Evolutionary conservation across 2,329 filamentous ascomycete species (phyloP).

Genomic region (Zymoseptoria ardabiliae): DNA sequence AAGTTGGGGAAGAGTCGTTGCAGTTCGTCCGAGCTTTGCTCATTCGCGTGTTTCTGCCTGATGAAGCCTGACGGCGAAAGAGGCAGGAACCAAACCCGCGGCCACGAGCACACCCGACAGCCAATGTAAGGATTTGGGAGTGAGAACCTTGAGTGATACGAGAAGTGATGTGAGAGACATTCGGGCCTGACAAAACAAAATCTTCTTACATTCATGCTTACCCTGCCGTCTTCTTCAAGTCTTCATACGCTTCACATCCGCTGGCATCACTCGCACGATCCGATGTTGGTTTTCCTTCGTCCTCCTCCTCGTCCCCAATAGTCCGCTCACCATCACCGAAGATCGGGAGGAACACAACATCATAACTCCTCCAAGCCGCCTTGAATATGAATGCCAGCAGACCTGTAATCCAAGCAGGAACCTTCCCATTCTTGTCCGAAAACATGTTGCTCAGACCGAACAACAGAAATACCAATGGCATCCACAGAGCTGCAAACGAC

Average conservation of each 20-base stretch:
- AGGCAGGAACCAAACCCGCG: background rate
- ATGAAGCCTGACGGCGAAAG: background rate
- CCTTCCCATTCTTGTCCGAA: slow-evolving; percentile 57
- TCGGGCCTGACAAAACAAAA: background rate
- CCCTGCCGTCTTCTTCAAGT: background rate
- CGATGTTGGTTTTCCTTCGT: background rate
- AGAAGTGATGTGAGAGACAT: too few relatives aligned
- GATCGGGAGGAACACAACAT: slow-evolving; percentile 52
- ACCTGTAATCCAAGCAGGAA: slow-evolving; percentile 59
- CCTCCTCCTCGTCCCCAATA: slow-evolving; percentile 23
- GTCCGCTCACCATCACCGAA: slow-evolving; percentile 86
- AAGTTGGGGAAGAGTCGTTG: background rate
- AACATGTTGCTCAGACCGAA: slow-evolving; percentile 45
- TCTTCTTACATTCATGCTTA: background rate
- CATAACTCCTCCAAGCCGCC: slow-evolving; percentile 58
- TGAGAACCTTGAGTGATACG: background rate
- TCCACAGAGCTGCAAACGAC: slow-evolving; percentile 55
- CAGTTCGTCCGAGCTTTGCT: background rate
- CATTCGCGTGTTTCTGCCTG: background rate
- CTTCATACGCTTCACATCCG: background rate
- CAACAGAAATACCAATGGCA: slow-evolving; percentile 50
- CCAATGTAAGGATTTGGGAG: background rate
- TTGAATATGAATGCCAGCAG: slow-evolving; percentile 48
- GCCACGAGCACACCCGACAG: background rate
- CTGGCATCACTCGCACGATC: background rate